Base-by-base conservation (phyloP, 2,329 filamentous ascomycete species). In the Dactylellina sp. region DNA sequence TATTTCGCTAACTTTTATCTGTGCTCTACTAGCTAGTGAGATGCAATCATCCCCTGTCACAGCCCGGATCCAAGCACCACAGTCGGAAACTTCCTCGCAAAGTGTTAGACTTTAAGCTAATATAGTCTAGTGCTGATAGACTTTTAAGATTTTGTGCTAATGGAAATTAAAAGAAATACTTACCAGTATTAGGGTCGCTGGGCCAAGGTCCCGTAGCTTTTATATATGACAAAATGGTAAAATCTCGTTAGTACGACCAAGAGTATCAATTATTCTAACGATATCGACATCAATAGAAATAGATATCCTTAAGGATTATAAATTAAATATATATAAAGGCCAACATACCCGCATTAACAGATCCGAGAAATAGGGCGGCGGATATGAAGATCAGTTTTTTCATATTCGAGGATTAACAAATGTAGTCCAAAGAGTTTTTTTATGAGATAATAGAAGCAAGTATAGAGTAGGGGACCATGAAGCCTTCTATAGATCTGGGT, bases 111-210 rank as follows among this genome's bases (percentile, higher is more conserved):
- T 5, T 37, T 47, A 20, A 24, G n/a, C 35, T 11, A 7, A 18
- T 16, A n/a, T 1, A 44, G 2, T 32, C 1, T 12, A 22, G 5
- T 32, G 28, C 28, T 5, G 28, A 32, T 9, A n/a, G 28, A 32
- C 28, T 4, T 32, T 32, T 32, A 9, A 20, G 6, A 46, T n/a
- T 25, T n/a, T 9, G 24, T 46, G 32, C 20, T 9, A 18, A n/a
- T 18, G 20, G 5, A 25, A 2, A n/a, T 7, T 14, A 37, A 22
- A 7, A 11, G n/a, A 2, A 28, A 42, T 44, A 47, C 42, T 20
- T 11, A 60, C 55, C 55, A 20, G 55, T 60, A 47, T 47, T 37
- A 32, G 55, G 40, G 9, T 60, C 55, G 28, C 7, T 35, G 35
- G 40, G 55, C 55, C 40, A 47, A 7, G 55, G 55, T 14, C 55